A percentile compares a stretch with the other conserved stretches of the same genome.
phyloP scores from a whole-genome alignment of 2,329 filamentous ascomycete species.

The Cercospora janseana region DNA sequence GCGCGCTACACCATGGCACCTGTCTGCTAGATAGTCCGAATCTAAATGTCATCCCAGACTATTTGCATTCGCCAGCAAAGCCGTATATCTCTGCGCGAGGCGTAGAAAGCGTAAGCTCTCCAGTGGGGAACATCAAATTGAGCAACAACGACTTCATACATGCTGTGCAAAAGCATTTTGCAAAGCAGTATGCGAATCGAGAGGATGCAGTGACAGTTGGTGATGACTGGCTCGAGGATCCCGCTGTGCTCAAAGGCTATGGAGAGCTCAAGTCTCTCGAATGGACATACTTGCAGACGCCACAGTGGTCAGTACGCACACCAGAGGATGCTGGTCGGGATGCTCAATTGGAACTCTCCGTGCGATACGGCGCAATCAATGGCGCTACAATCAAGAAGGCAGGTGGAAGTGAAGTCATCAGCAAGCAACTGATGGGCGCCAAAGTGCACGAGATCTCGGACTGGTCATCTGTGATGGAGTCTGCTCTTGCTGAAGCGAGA shows the following conservation, averaged over 20 bases:
- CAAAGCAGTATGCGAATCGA: conserved; percentile 57
- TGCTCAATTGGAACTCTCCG: conserved; percentile 31
- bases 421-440: conserved; percentile 32
- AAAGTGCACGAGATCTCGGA: conserved; percentile 51
- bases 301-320: conserved; percentile 61
- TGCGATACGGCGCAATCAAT: conserved; percentile 58
- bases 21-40: conserved; percentile 78
- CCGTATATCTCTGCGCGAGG: conserved; percentile 76
- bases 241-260: conserved; percentile 61
- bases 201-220: conserved; percentile 49
- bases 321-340: conserved; percentile 13
- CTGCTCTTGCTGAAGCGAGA: not conserved
- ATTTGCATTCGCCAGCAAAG: conserved; percentile 75
- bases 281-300: conserved; percentile 85
- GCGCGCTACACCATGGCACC: conserved; percentile 90
- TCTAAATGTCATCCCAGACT: conserved; percentile 63
- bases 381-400: conserved; percentile 39
- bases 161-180: conserved; percentile 59
- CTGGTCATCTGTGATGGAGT: conserved; percentile 14
- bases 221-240: conserved; percentile 51
- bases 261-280: conserved; percentile 61
- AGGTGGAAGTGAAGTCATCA: conserved; percentile 16
- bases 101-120: conserved; percentile 86
- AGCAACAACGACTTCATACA: conserved; percentile 46
- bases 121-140: conserved; percentile 73